Percentiles rank a stretch among this genome's conserved stretches.
Evolutionary conservation across 768 basidiomycete species (phyloP).

Genomic region (Phlegmacium glaucopus): DNA sequence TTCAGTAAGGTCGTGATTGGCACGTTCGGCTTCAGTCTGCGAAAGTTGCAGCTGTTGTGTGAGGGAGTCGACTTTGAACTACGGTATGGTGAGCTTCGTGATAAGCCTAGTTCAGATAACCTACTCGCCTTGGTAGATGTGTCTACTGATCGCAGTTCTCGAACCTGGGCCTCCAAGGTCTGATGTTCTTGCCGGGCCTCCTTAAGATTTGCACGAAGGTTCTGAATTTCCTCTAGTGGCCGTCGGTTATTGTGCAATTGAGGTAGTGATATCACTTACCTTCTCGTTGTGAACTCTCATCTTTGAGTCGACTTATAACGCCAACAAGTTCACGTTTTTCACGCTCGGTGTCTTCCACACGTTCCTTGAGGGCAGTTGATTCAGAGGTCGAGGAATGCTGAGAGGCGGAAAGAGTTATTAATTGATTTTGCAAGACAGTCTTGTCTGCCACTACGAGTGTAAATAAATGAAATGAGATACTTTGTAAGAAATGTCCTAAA

Average conservation of each 20-base stretch:
- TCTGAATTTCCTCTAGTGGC: slow-evolving; percentile 65
- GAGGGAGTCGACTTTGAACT: slow-evolving; percentile 88
- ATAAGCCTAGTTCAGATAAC: neutral
- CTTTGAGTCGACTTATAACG: slow-evolving; percentile 79
- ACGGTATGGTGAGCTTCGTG: slow-evolving; percentile 3
- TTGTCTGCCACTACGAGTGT: slow-evolving; percentile 28
- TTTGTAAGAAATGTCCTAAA: slow-evolving; percentile 12
- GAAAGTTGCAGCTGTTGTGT: slow-evolving; percentile 79
- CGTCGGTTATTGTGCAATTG: neutral
- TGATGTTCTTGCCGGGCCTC: slow-evolving; percentile 75
- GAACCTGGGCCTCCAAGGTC: slow-evolving; percentile 58
- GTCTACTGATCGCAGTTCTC: slow-evolving; percentile 72
- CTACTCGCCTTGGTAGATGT: slow-evolving; percentile 66
- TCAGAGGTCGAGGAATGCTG: slow-evolving; percentile 64
- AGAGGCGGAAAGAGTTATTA: slow-evolving; percentile 53
- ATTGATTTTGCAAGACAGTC: slow-evolving; percentile 49
- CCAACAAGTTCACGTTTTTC: slow-evolving; percentile 89
- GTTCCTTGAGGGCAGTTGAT: slow-evolving; percentile 52
- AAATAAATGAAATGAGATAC: slow-evolving; percentile 10
- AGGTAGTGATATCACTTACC: slow-evolving; percentile 42
- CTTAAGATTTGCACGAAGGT: slow-evolving; percentile 64
- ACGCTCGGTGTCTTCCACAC: slow-evolving; percentile 73
- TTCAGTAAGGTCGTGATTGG: slow-evolving; percentile 59
- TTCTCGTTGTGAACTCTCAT: slow-evolving; percentile 70
- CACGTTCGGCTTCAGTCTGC: slow-evolving; percentile 72